Evolutionary conservation across 352 stramenopile species (phyloP).

Genomic region (Peronospora tabacina): DNA sequence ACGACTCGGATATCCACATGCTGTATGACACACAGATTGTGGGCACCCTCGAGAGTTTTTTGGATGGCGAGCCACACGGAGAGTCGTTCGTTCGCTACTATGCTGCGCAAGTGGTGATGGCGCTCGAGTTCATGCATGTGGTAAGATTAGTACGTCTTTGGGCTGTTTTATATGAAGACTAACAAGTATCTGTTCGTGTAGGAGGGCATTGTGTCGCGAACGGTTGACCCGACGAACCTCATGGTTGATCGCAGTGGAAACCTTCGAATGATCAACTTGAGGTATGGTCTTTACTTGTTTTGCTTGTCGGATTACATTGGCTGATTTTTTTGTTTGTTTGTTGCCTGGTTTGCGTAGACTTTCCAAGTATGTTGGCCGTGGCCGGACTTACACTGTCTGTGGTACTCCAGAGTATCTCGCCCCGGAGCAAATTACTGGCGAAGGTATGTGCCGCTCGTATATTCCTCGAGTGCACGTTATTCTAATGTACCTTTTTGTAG

Average conservation of each 20-base stretch:
- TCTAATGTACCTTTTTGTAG: constrained; percentile 16
- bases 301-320: neutral
- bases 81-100: constrained; percentile 84
- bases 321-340: neutral
- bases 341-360: constrained; percentile 31
- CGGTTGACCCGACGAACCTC: constrained; percentile 70
- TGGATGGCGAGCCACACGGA: constrained; percentile 53
- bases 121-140: constrained; percentile 75
- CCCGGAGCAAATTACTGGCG: constrained; percentile 81
- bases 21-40: constrained; percentile 79
- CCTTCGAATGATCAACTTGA: constrained; percentile 76
- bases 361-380: constrained; percentile 80
- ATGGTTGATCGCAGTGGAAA: constrained; percentile 77
- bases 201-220: constrained; percentile 76
- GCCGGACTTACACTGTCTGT: constrained; percentile 81
- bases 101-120: constrained; percentile 73
- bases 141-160: constrained; percentile 20
- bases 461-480: neutral
- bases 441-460: constrained; percentile 35
- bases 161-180: neutral
- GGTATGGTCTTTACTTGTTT: constrained; percentile 24
- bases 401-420: constrained; percentile 81
- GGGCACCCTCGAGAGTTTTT: constrained; percentile 70
- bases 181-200: constrained; percentile 14
- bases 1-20: constrained; percentile 78